A percentile compares a stretch with the other conserved stretches of the same genome.
phyloP scores from a whole-genome alignment of 176 grass and related monocot genomes.

The Triticum timopheevii region DNA sequence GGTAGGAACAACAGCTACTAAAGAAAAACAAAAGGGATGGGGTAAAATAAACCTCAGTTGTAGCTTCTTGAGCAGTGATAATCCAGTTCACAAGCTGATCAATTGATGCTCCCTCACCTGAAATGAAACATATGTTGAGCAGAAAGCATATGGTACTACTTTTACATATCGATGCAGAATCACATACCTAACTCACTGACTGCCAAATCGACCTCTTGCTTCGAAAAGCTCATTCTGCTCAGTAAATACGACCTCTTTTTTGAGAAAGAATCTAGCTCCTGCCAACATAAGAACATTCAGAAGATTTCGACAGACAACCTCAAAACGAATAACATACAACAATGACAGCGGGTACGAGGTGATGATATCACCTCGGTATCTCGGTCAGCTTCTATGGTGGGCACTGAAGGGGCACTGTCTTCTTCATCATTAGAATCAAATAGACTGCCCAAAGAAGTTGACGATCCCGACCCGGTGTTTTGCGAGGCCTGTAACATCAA shows the following conservation, averaged over 20 bases:
- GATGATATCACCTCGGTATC: slow-evolving; percentile 45
- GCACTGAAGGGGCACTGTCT: slow-evolving; percentile 25
- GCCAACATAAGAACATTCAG: slow-evolving; percentile 15
- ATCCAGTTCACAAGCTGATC: slow-evolving; percentile 71
- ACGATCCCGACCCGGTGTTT: slow-evolving; percentile 43
- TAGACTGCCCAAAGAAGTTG: slow-evolving; percentile 51
- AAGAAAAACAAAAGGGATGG: not conserved
- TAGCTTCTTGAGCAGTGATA: slow-evolving; percentile 45
- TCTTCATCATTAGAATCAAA: slow-evolving; percentile 70
- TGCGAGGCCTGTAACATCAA: slow-evolving; percentile 50
- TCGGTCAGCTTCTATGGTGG: slow-evolving; percentile 26
- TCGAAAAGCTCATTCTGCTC: not conserved
- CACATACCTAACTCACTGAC: not conserved
- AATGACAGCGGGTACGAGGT: not conserved
- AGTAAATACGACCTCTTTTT: slow-evolving; percentile 69
- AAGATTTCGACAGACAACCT: not conserved
- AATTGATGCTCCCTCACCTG: slow-evolving; percentile 58
- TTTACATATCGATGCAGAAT: not conserved
- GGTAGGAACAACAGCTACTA: not conserved
- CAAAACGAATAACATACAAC: not conserved
- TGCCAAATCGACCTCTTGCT: not conserved
- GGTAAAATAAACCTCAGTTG: slow-evolving; percentile 30
- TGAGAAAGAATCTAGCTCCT: slow-evolving; percentile 37
- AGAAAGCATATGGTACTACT: not conserved
- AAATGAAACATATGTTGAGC: slow-evolving; percentile 28